These are phyloP conservation scores for Chaetomium olivaceum DNA, from an alignment of 2,329 filamentous ascomycete species.

Conservation along the genomic window DNA sequence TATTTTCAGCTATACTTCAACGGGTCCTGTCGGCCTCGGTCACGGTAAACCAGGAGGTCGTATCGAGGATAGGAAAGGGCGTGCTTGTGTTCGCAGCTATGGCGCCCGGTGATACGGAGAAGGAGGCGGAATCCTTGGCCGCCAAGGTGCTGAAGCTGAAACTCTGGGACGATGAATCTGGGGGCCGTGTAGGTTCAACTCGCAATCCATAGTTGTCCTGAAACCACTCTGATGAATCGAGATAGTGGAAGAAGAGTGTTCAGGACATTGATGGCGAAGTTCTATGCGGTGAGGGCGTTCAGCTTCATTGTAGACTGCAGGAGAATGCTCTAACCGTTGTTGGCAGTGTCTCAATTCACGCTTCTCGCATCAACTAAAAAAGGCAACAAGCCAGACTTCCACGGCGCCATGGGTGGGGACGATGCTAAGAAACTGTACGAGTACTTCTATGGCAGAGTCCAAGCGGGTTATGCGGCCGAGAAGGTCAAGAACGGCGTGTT, in stretches of 20 bases:
- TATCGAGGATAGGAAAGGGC: conserved; percentile 89
- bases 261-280: conserved; percentile 87
- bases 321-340: conserved; percentile 6
- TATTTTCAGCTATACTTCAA: conserved; percentile 77
- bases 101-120: conserved; percentile 84
- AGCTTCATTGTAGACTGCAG: no score
- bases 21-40: conserved; percentile 94
- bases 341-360: conserved; percentile 90
- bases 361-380: conserved; percentile 92
- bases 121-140: conserved; percentile 81
- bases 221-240: conserved; percentile 19
- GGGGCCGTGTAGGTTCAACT: conserved; percentile 56
- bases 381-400: conserved; percentile 92
- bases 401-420: conserved; percentile 76
- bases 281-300: conserved; percentile 71
- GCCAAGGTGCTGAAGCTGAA: conserved; percentile 86
- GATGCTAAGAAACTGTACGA: conserved; percentile 82
- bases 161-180: conserved; percentile 83
- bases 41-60: conserved; percentile 84
- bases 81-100: conserved; percentile 90
- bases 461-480: conserved; percentile 68
- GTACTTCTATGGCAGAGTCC: conserved; percentile 76
- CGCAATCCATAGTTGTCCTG: conserved; percentile 4
- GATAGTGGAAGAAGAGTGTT: conserved; percentile 86
- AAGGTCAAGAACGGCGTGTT: conserved; percentile 94